phyloP scores from a whole-genome alignment of 345 rosid genomes.

The Ricinus communis region DNA sequence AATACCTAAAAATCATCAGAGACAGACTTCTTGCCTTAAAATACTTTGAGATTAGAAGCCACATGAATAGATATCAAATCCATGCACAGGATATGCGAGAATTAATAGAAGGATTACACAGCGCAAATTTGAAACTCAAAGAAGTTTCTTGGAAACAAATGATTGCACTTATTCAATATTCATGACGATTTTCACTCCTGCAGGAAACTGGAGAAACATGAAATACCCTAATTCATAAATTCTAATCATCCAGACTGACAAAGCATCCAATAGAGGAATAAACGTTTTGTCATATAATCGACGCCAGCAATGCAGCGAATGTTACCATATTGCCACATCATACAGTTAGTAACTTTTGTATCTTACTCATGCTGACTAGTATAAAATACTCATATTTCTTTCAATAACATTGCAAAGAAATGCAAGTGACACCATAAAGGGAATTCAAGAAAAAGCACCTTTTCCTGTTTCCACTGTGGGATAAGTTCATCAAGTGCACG shows the following conservation, averaged over 20 bases:
- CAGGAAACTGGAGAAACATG: not conserved
- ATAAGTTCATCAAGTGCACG: constrained; percentile 83
- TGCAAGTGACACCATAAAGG: not conserved
- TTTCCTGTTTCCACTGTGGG: constrained; percentile 88
- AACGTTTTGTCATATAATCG: not conserved
- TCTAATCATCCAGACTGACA: not conserved
- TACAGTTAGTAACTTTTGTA: not conserved
- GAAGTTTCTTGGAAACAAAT: no score
- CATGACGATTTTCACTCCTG: not conserved
- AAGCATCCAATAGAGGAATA: not conserved
- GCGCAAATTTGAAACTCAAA: no score
- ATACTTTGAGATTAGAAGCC: not conserved
- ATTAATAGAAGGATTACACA: not conserved
- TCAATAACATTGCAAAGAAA: not conserved
- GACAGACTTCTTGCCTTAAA: not conserved
- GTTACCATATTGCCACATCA: not conserved
- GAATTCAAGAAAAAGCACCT: constrained; percentile 43
- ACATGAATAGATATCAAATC: not conserved
- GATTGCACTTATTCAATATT: not conserved
- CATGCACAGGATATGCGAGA: not conserved
- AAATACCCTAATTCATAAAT: not conserved
- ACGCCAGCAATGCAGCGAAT: not conserved
- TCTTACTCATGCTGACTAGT: not conserved
- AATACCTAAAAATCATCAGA: not conserved
- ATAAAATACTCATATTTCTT: not conserved